Base-by-base conservation (phyloP, 257 asterid species). In the Ballota nigra region DNA sequence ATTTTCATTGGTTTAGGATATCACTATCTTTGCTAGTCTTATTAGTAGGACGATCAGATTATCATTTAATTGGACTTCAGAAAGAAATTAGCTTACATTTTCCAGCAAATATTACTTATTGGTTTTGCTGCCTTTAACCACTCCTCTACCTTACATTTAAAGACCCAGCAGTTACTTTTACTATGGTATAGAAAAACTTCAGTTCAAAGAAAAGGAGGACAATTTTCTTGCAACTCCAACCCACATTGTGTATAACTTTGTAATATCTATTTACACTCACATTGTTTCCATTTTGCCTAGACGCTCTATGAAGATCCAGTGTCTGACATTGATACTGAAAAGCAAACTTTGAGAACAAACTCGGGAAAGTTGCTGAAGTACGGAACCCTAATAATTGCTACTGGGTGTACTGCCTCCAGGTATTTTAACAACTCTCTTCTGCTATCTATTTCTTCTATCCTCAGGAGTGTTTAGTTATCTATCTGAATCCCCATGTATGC, bases 351-450 rank as follows among this genome's bases (percentile, higher is more conserved):
- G 72, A 81, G 28, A 62, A 83, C 88, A 58, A 59, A 76, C 60
- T 83, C 88, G 10, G 88, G 88, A 59, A 81, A 83, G 49, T 49
- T 81, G 73, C 78, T 83, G 61, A 83, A 83, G 79, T 83, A 81
- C 58, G 88, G 88, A 23, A 74, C 84, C 8, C 73, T 83, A 10
- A 81, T 83, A 34, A 77, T 83, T 55, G 88, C 88, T 31, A 83
- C 88, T 55, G 88, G 88, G 67, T 81, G 88, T 66, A 81, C 86
- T 72, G 75, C 88, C 66, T 78, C 88, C 56, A 83, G 86, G 88
- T 83, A 78, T 71, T 8, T 67, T 47, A 29, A 43, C 57, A 12
- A n/a, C 65, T 66, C 55, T 74, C 53, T 41, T 49, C 52, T 51
- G 41, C 66, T 64, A 51, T 23, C 16, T 34, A 15, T 34, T 4